phyloP scores from a whole-genome alignment of 495 filamentous ascomycete species.

The Aspergillus biplanus region DNA sequence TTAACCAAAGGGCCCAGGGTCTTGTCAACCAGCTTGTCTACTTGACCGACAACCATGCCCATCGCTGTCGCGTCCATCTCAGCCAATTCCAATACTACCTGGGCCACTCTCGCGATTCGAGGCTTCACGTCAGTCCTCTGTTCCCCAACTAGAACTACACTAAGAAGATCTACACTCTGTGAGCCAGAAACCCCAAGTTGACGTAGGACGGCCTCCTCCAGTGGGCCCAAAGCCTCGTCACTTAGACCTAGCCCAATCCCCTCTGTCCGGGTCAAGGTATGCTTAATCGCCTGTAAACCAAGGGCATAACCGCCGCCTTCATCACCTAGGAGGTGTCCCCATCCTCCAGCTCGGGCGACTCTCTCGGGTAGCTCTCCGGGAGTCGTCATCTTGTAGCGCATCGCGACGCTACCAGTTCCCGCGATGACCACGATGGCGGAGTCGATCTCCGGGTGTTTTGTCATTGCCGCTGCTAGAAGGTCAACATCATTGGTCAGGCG shows the following conservation, averaged over 20 bases:
- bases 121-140: not conserved
- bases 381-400: conserved; percentile 31
- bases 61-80: not conserved
- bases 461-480: conserved; percentile 29
- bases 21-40: not conserved
- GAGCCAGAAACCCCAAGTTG: not conserved
- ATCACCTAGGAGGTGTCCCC: conserved; percentile 44
- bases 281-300: conserved; percentile 33
- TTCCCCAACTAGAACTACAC: not conserved
- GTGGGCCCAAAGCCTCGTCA: not conserved
- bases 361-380: conserved; percentile 39
- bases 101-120: not conserved
- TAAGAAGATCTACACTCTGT: not conserved
- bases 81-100: not conserved
- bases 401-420: not conserved
- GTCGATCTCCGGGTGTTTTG: conserved; percentile 11
- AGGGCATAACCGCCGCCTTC: conserved; percentile 43
- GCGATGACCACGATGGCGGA: conserved; percentile 35
- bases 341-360: conserved; percentile 39
- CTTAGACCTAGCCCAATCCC: not conserved
- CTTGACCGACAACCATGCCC: not conserved
- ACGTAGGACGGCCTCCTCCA: not conserved
- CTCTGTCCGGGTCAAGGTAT: conserved; percentile 23
- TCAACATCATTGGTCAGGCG: conserved; percentile 37
- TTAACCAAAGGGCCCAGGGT: not conserved